These are phyloP conservation scores for Dictyostelium capitatum DNA, from an alignment of 78 protist genomes.

Conservation along the genomic window DNA sequence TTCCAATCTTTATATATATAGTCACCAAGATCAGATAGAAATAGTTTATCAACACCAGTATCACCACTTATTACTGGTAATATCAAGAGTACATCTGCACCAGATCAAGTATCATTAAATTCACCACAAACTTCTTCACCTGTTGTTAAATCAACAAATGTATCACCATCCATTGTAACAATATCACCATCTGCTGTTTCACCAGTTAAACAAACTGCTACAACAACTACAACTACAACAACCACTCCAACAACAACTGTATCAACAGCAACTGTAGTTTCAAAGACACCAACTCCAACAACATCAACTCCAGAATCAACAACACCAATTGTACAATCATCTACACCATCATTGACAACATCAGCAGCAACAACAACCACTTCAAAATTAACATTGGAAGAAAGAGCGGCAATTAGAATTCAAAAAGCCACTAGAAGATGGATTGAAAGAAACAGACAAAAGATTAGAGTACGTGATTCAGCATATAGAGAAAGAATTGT, in stretches of 20 bases:
- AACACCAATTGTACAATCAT: background rate
- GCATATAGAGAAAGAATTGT: constrained; percentile 79
- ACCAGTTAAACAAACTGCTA: background rate
- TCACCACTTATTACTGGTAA: background rate
- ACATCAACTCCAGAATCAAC: background rate
- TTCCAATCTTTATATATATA: background rate
- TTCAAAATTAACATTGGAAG: constrained; percentile 23
- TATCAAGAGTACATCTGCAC: background rate
- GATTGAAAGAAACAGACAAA: constrained; percentile 72
- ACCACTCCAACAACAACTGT: background rate
- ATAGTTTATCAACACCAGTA: constrained; percentile 13
- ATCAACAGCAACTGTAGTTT: background rate
- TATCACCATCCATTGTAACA: background rate
- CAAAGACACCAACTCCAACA: background rate
- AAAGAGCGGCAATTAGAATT: constrained; percentile 75
- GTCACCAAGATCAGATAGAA: constrained; percentile 23
- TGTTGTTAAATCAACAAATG: background rate
- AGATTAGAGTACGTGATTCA: constrained; percentile 41
- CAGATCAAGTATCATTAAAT: background rate
- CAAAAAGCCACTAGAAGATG: constrained; percentile 77
- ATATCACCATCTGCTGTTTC: background rate
- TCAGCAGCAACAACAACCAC: background rate
- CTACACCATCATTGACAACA: background rate
- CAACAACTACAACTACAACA: constrained; percentile 4
- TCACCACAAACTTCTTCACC: background rate